A percentile compares a stretch with the other conserved stretches of the same genome.
Conservation (phyloP, 139 green algal genomes). For the Zygnema circumcarinatum region DNA sequence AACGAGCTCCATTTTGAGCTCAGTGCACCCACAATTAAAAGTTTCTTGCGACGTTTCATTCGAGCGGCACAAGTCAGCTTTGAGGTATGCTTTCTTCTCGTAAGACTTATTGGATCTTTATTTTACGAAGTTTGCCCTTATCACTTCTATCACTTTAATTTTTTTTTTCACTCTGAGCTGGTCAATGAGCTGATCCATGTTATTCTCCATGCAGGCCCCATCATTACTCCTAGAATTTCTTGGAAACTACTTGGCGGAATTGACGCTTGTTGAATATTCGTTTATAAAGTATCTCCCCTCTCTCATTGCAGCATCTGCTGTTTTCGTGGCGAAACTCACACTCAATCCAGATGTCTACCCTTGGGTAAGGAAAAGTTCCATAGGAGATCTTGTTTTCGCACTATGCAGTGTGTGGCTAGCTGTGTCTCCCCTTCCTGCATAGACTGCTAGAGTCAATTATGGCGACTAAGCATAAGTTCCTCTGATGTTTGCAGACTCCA, state of each 20-base stretch:
- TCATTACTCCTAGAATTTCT: slow-evolving; percentile 70
- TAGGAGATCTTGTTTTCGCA: neutral
- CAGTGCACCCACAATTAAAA: slow-evolving; percentile 87
- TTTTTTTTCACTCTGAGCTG: slow-evolving; percentile 4
- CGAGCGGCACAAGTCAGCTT: slow-evolving; percentile 62
- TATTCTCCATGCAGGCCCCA: neutral
- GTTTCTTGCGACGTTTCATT: slow-evolving; percentile 81
- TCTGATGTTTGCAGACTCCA: slow-evolving; percentile 55
- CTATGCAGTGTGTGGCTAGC: neutral
- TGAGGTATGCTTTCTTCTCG: slow-evolving; percentile 26
- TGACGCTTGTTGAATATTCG: slow-evolving; percentile 85
- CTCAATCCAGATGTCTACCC: slow-evolving; percentile 30
- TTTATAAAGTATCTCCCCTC: slow-evolving; percentile 82
- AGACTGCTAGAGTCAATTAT: neutral
- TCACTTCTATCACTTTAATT: neutral
- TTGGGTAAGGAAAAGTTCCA: slow-evolving; percentile 56
- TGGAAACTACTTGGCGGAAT: slow-evolving; percentile 86
- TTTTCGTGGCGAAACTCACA: slow-evolving; percentile 79
- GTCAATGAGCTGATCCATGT: no score
- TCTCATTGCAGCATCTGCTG: slow-evolving; percentile 76
- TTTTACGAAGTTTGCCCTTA: no score
- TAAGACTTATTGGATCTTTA: no score
- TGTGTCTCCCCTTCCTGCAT: neutral
- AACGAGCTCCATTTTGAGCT: slow-evolving; percentile 87
- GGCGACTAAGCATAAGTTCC: neutral